Conservation (phyloP, 495 filamentous ascomycete species). For the Penicillium coffeae region DNA sequence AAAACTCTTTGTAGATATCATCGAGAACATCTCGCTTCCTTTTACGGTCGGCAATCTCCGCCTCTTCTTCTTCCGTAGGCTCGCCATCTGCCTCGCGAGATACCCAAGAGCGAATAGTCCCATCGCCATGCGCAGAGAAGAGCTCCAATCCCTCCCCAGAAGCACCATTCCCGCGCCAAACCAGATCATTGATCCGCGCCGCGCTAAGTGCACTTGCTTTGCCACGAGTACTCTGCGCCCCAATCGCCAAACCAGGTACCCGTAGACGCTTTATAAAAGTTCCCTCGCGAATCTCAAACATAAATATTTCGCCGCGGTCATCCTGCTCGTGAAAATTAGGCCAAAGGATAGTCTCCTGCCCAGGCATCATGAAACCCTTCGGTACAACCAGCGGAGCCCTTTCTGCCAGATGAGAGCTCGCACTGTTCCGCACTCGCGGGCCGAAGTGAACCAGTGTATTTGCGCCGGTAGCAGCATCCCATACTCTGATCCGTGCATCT, state of each 20-base stretch:
- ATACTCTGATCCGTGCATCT: constrained; percentile 77
- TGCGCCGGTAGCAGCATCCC: constrained; percentile 72
- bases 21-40: constrained; percentile 49
- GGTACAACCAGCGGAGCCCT: constrained; percentile 61
- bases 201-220: constrained; percentile 38
- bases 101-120: constrained; percentile 49
- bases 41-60: constrained; percentile 39
- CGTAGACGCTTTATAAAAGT: constrained; percentile 65
- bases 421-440: constrained; percentile 64
- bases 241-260: constrained; percentile 52
- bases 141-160: constrained; percentile 45
- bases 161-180: constrained; percentile 59
- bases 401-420: constrained; percentile 53
- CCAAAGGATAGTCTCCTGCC: constrained; percentile 65
- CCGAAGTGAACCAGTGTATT: constrained; percentile 85
- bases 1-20: constrained; percentile 43
- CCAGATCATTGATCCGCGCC: constrained; percentile 63
- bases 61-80: constrained; percentile 42
- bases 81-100: constrained; percentile 55
- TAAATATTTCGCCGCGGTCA: constrained; percentile 57
- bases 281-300: constrained; percentile 72
- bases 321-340: constrained; percentile 66
- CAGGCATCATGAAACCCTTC: constrained; percentile 40
- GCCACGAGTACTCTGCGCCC: constrained; percentile 26
- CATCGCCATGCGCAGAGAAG: constrained; percentile 53